Conservation (phyloP, 768 basidiomycete species). For the Boletus sensibilis region DNA sequence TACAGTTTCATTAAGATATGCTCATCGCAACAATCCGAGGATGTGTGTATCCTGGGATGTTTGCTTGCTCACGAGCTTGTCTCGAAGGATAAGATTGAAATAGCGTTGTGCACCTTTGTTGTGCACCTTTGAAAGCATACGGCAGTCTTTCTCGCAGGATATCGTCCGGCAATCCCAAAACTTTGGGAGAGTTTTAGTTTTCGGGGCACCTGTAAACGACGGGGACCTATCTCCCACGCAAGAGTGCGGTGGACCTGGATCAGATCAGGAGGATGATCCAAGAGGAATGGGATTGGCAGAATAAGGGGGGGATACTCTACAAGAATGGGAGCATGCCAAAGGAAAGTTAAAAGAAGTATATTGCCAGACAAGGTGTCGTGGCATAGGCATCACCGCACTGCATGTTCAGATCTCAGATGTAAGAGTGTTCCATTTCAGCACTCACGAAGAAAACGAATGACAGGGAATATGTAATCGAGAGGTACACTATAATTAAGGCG, state of each 20-base stretch:
- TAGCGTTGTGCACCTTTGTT: background rate
- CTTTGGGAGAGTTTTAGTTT: background rate
- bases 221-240: background rate
- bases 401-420: background rate
- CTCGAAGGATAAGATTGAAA: background rate
- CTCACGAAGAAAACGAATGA: background rate
- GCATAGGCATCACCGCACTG: background rate
- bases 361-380: background rate
- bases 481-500: constrained; percentile 5
- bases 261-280: background rate
- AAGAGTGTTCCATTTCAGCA: background rate
- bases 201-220: background rate
- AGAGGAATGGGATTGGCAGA: background rate
- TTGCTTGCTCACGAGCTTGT: background rate
- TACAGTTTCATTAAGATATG: no score
- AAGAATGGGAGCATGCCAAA: background rate
- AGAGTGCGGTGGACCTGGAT: background rate
- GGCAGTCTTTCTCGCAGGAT: background rate
- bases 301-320: background rate
- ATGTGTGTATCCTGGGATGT: background rate
- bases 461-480: background rate
- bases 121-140: background rate
- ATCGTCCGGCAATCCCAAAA: background rate
- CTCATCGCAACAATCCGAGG: background rate
- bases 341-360: background rate